Percentiles rank a stretch among this genome's conserved stretches.
Conservation (phyloP, 768 basidiomycete species). For the Pholiota molesta region DNA sequence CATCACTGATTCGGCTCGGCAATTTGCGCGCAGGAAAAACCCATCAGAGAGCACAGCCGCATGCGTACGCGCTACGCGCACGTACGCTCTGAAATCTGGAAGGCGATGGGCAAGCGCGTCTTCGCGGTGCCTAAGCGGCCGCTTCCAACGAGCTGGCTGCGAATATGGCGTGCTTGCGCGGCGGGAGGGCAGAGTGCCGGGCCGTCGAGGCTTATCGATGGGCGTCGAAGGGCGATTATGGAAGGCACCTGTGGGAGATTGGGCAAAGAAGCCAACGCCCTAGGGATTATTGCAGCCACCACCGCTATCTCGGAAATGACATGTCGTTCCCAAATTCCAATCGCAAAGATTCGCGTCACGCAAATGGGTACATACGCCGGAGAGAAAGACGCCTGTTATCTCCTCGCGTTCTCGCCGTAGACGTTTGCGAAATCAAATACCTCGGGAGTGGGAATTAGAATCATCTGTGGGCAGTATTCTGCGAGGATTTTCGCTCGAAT, state of each 20-base stretch:
- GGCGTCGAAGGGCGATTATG: constrained; percentile 11
- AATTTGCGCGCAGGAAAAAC: not conserved
- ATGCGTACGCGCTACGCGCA: too few species aligned
- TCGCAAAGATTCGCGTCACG: not conserved
- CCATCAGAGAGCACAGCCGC: not conserved
- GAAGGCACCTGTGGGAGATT: constrained; percentile 9
- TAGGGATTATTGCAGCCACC: not conserved
- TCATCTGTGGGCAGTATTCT: too few species aligned
- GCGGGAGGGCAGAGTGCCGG: constrained; percentile 1
- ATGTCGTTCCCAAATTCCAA: not conserved
- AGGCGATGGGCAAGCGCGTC: too few species aligned
- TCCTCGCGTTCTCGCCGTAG: not conserved
- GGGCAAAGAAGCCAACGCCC: not conserved
- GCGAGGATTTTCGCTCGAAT: too few species aligned
- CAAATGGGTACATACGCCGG: not conserved
- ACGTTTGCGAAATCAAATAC: too few species aligned
- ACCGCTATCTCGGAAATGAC: constrained; percentile 1
- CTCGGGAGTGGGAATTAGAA: too few species aligned
- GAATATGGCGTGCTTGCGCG: not conserved
- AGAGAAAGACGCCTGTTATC: not conserved
- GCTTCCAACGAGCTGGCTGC: not conserved
- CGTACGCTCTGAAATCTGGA: too few species aligned
- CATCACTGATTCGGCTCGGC: constrained; percentile 1
- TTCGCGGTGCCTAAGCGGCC: too few species aligned
- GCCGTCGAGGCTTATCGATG: constrained; percentile 18